Base-by-base conservation (phyloP, 108 stramenopile species). In the Pseudonitzschia delicatissima region DNA sequence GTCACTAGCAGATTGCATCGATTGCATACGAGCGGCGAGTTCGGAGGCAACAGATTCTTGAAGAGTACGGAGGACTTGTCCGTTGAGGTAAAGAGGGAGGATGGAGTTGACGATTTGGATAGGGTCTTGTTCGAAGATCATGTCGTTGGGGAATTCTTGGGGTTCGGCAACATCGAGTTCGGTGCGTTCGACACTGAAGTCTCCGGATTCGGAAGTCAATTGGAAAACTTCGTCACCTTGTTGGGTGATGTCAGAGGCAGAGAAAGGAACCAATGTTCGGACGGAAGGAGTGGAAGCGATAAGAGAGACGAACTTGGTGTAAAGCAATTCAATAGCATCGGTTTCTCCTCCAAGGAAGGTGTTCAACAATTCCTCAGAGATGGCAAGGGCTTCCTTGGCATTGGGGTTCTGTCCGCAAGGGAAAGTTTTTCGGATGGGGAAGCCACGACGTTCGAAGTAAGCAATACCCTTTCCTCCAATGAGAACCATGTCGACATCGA, bases 41-140 rank as follows among this genome's bases (percentile, higher is more conserved):
- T 98, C 97, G 40, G 91, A 88, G 18, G 97, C 97, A 45, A 98
- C 96, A 49, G 91, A 90, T 73, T 97, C 96, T 67, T 96, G 95
- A 48, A 97, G 86, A 37, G 88, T 88, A 76, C 96, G 91, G 44
- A 98, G 88, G 78, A 98, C 87, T 80, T 97, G 96, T 52, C 95
- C 96, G 72, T 95, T 92, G 55, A 98, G 78, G 88, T 96, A 98
- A 12, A 98, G 82, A 31, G 96, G 94, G 62, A 98, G 93, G 77
- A 96, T 93, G 61, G 92, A 82, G 85, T 98, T 96, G 83, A 98
- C 86, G 67, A 98, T 96, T 72, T 95, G 91, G 67, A 94, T 67
- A 26, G 97, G 97, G 69, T 98, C 97, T 80, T 96, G 94, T 79
- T 98, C 97, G 83, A 98, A 96, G 80, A 96, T 94, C 84, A 95